Percentiles rank a stretch among this genome's conserved stretches.
phyloP scores from a whole-genome alignment of 2,329 filamentous ascomycete species.

The Hymenoscyphus scutula region DNA sequence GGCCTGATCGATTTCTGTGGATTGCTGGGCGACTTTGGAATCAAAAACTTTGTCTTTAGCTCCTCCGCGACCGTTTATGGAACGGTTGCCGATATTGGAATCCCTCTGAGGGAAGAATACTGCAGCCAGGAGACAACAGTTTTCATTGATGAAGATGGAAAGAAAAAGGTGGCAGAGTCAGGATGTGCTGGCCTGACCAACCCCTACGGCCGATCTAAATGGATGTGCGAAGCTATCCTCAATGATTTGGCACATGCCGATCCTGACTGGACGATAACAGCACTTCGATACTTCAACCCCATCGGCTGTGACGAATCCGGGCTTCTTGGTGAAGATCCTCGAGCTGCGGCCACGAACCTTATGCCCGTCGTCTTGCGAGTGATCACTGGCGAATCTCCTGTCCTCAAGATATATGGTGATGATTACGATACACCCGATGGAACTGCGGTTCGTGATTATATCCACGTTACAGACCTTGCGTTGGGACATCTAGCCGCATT shows the following conservation, averaged over 20 bases:
- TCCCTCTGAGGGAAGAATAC: conserved; percentile 54
- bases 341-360: conserved; percentile 60
- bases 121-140: conserved; percentile 51
- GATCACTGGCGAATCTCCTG: conserved; percentile 51
- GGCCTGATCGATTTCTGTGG: conserved; percentile 59
- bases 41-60: conserved; percentile 66
- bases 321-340: conserved; percentile 61
- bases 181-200: conserved; percentile 59
- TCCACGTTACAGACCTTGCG: conserved; percentile 65
- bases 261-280: conserved; percentile 60
- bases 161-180: conserved; percentile 42
- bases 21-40: conserved; percentile 55
- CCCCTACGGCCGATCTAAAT: conserved; percentile 66
- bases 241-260: conserved; percentile 60
- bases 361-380: conserved; percentile 63
- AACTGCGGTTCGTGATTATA: conserved; percentile 65
- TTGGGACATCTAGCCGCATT: conserved; percentile 61
- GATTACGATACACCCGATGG: conserved; percentile 66
- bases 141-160: conserved; percentile 43
- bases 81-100: conserved; percentile 48
- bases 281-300: conserved; percentile 66
- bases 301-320: conserved; percentile 65
- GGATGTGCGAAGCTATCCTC: conserved; percentile 65
- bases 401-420: conserved; percentile 60
- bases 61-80: conserved; percentile 68